These are phyloP conservation scores for Canavalia gladiata DNA, from an alignment of 306 rosid genomes.

Conservation along the genomic window DNA sequence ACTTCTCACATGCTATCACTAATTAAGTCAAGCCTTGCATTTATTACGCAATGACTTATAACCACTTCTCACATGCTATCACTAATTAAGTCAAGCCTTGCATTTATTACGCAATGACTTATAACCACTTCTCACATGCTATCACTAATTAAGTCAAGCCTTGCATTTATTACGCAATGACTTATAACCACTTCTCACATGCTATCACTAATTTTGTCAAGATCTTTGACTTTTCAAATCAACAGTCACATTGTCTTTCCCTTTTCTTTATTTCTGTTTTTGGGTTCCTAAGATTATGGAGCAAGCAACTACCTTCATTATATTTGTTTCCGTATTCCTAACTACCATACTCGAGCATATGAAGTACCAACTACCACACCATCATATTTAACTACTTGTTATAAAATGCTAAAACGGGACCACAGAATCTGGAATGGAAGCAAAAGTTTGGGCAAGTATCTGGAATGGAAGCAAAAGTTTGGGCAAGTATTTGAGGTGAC, in stretches of 20 bases:
- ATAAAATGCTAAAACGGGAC: constrained; percentile 22
- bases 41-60: no score
- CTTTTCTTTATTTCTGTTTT: constrained; percentile 35
- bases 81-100: no score
- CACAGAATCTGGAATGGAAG: constrained; percentile 46
- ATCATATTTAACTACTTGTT: constrained; percentile 58
- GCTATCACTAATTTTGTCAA: no score
- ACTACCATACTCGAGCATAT: constrained; percentile 41
- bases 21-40: no score
- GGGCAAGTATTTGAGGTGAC: constrained; percentile 20
- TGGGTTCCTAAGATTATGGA: constrained; percentile 40
- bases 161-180: no score
- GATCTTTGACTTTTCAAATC: no score
- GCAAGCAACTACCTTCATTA: constrained; percentile 48
- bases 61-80: no score
- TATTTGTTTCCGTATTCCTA: constrained; percentile 34
- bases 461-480: constrained; percentile 12
- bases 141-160: no score
- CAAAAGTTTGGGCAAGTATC: background rate
- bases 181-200: no score
- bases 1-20: no score
- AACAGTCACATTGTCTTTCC: constrained; percentile 39
- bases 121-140: no score
- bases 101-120: no score
- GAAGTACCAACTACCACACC: constrained; percentile 54